Evolutionary conservation across 2,329 filamentous ascomycete species (phyloP).

Genomic region (Coniella lustricola): DNA sequence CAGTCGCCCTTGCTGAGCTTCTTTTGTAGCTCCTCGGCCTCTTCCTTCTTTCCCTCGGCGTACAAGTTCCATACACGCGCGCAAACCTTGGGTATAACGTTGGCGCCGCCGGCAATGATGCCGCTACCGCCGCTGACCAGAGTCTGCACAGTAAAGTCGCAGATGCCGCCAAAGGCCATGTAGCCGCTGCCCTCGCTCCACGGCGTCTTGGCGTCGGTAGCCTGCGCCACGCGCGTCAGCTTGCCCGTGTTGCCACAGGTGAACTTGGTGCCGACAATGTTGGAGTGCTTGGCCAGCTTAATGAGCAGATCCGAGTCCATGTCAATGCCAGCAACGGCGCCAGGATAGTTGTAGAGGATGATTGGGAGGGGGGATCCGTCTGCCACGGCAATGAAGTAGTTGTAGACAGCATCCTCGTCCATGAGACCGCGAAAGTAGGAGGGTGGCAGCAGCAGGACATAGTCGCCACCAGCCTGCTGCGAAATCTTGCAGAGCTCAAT

Average conservation of each 20-base stretch:
- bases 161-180: slow-evolving; percentile 83
- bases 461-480: slow-evolving; percentile 66
- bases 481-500: slow-evolving; percentile 65
- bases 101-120: slow-evolving; percentile 80
- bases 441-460: slow-evolving; percentile 71
- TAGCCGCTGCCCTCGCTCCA: slow-evolving; percentile 55
- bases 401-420: slow-evolving; percentile 64
- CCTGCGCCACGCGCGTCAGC: slow-evolving; percentile 71
- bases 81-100: slow-evolving; percentile 77
- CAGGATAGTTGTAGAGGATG: slow-evolving; percentile 86
- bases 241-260: slow-evolving; percentile 89
- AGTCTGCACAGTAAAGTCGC: slow-evolving; percentile 80
- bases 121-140: slow-evolving; percentile 71
- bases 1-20: slow-evolving; percentile 74
- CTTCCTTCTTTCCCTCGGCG: slow-evolving; percentile 62
- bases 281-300: slow-evolving; percentile 69
- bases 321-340: slow-evolving; percentile 78
- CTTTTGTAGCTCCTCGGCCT: slow-evolving; percentile 70
- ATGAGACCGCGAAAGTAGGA: slow-evolving; percentile 76
- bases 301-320: slow-evolving; percentile 86
- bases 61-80: slow-evolving; percentile 74
- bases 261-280: slow-evolving; percentile 86
- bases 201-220: slow-evolving; percentile 64
- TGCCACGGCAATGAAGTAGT: slow-evolving; percentile 70
- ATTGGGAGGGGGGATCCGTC: slow-evolving; percentile 70